These are phyloP conservation scores for Linderniella brevidens DNA, from an alignment of 257 asterid genomes.

Conservation along the genomic window DNA sequence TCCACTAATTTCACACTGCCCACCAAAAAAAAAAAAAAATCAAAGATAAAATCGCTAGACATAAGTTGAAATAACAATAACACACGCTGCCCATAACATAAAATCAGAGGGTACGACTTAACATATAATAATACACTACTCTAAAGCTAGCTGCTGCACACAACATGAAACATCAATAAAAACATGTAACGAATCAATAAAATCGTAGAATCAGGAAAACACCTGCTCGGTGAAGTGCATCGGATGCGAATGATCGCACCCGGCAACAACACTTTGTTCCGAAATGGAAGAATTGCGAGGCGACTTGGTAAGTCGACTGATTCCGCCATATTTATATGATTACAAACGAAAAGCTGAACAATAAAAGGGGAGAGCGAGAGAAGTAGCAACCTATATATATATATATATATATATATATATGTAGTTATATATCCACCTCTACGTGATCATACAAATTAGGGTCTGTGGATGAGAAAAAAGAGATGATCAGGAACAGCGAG, in stretches of 20 bases:
- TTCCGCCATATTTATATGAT: constrained; percentile 73
- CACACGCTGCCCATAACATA: background rate
- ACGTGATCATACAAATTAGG: too few relatives aligned
- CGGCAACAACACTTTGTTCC: constrained; percentile 87
- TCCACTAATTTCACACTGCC: constrained; percentile 86
- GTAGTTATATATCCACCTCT: too few relatives aligned
- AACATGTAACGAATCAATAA: background rate
- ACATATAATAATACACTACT: background rate
- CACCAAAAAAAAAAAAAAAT: constrained; percentile 11
- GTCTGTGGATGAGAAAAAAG: too few relatives aligned
- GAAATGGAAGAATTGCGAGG: constrained; percentile 83
- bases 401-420: too few relatives aligned
- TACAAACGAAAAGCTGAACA: background rate
- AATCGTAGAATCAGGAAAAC: background rate
- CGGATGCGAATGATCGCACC: constrained; percentile 96
- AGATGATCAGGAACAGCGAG: too few relatives aligned
- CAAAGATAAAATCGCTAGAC: background rate
- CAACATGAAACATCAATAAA: constrained; percentile 1
- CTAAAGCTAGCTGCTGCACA: constrained; percentile 1
- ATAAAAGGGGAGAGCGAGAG: too few relatives aligned
- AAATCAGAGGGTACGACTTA: background rate
- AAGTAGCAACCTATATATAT: too few relatives aligned
- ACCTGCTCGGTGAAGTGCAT: constrained; percentile 98
- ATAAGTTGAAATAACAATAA: background rate
- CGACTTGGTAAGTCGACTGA: constrained; percentile 86